Base-by-base conservation (phyloP, 108 stramenopile genomes). In the Fistulifera solaris region DNA sequence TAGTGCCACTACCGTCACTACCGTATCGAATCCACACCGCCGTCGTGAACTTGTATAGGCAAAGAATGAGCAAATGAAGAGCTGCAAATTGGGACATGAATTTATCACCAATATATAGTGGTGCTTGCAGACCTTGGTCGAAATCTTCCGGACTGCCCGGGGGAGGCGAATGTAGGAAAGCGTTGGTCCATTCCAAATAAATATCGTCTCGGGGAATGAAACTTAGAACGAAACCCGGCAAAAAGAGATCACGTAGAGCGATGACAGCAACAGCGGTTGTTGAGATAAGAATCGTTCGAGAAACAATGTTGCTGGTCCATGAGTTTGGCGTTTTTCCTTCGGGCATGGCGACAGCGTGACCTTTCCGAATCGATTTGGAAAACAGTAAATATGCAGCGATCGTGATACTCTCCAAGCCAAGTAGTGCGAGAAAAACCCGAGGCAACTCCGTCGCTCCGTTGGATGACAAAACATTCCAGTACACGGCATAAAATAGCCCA, bases 191-290 rank as follows among this genome's bases (percentile, higher is more conserved):
- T 61, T 87, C 90, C 10, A 92, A 61, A 53, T 87, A 92, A 54
- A 92, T 85, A 55, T 92, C 90, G 72, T 92, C 90, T 16, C 84
- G 77, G 1, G 90, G 86, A 53, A 87, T 68, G 49, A 83, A 83
- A 1, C 70, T 62, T 1, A 92, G 21, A 53, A 85, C 80, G 6
- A 43, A 39, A 22, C 90, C 90, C 14, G 90, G 81, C 38, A 79
- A 84, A 23, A 87, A 77, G 11, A 92, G 58, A 57, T 92, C 90
- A 2, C 90, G 74, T 31, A 65, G 65, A 8, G 84, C 68, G 47
- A 92, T 70, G 0, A 87, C 14, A 0, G 63, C 59, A 23, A 87
- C 66, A 40, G 76, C 57, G 15, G 68, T 66, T 12, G 81, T 71
- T 1, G 85, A 81, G 16, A 83, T 65, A 21, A 66, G 26, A 5